Conservation (phyloP, 441 rosid species). For the Bruguiera hainesii region DNA sequence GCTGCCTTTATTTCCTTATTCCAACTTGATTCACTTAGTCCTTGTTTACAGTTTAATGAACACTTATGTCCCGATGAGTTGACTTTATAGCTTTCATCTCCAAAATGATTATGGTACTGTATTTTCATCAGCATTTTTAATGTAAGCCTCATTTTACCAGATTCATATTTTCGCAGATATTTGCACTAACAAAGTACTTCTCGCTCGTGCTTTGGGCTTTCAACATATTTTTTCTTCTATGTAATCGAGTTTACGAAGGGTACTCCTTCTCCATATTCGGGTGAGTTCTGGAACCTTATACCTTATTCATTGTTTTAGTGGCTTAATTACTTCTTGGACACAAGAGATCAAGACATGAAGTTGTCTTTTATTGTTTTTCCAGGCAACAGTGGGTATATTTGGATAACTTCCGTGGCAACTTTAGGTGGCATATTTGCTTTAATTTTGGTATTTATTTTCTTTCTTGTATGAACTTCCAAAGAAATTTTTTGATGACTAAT, state of each 20-base stretch:
- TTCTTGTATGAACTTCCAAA: not conserved
- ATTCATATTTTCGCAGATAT: slow-evolving; percentile 50
- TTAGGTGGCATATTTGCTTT: slow-evolving; percentile 98
- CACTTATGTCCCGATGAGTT: not conserved
- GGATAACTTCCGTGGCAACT: slow-evolving; percentile 79
- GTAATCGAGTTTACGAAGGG: slow-evolving; percentile 83
- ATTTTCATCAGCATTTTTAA: slow-evolving; percentile 7
- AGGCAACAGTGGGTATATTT: slow-evolving; percentile 67
- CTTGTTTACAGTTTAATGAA: no score
- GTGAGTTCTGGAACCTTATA: slow-evolving; percentile 41
- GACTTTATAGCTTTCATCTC: not conserved
- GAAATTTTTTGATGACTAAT: not conserved
- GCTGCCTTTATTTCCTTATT: no score
- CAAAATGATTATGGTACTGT: not conserved
- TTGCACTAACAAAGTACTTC: slow-evolving; percentile 57
- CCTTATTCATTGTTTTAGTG: not conserved
- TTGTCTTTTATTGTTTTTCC: slow-evolving; percentile 13
- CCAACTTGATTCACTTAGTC: no score
- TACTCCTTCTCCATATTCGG: slow-evolving; percentile 80
- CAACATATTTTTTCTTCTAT: slow-evolving; percentile 72
- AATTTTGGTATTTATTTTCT: slow-evolving; percentile 63
- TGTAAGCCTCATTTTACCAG: slow-evolving; percentile 29
- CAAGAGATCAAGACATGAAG: slow-evolving; percentile 7
- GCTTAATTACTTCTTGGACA: slow-evolving; percentile 10
- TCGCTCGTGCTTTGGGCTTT: slow-evolving; percentile 58